Evolutionary conservation across 768 basidiomycete species (phyloP), one percentile per base, ranked within the genome.

Genomic region (Tylopilus felleus): DNA sequence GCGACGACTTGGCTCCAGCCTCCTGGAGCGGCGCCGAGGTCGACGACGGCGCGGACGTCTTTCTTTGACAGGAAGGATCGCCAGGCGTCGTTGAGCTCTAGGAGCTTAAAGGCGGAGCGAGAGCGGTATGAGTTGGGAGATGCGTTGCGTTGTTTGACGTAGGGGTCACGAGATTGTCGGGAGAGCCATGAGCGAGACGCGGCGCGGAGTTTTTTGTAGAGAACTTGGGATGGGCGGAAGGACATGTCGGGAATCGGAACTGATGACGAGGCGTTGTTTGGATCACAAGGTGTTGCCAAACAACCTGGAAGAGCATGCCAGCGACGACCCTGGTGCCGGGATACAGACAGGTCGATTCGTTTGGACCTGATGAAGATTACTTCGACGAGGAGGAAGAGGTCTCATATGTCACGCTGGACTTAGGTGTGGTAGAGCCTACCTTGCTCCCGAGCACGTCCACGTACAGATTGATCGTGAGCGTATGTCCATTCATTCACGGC

Each of bases 1-100:
- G 83, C 79, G 14, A 83, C 84, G 12, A 93, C 93, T 65, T 97
- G 94, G 47, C 87, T 88, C 95, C 96, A 98, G 0, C 93, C 93
- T 0, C 94, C 94, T 0, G 95, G 96, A 0, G 93, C 91, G 0
- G 90, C 90, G 16, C 96, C 95, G 21, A 97, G 80, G 70, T 97
- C 95, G 1, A 95, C 83, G 0, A 96, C 82, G 17, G 80, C 75
- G 2, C 68, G 75, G 5, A 88, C 81, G 50, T 86, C 77, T 23
- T 71, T 67, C 42, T 77, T 70, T 17, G 68, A 65, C 40, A 86
- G 71, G 58, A 92, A 82, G 2, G 73, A 55, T 12, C 77, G 77
- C 68, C 76, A 83, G 35, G 76, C 73, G 0, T 77, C 69, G 64
- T 90, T 76, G 47, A 98, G 80, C 61, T 94, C 89, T 54, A 93